Base-by-base conservation (phyloP, 306 rosid genomes). In the Luffa aegyptiaca region DNA sequence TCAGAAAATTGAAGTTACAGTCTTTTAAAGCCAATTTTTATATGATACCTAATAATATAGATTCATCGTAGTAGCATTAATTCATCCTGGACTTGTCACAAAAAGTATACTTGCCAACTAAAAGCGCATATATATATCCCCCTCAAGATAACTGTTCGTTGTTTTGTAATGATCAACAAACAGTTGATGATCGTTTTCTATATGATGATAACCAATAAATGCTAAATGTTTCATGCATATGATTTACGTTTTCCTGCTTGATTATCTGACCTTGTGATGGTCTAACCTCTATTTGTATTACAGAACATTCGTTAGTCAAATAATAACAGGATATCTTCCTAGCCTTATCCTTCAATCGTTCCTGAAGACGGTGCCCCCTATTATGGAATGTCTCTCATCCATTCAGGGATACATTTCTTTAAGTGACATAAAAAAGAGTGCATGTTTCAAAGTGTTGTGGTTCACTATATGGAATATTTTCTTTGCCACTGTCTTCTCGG, bases 311-410 rank as follows among this genome's bases (percentile, higher is more conserved):
- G 83, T 95, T 74, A 93, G 96, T 81, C 83, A 95, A 88, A 83
- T 95, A 77, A 31, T 95, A 69, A 95, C 99, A 0, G 99, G 99
- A 77, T 95, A 93, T 84, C 99, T 95, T 78, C 99, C 99, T 76
- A 93, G 97, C 52, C 94, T 95, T 62, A 90, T 95, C 83, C 99
- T 95, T 86, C 93, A 84, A 79, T 79, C 88, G 86, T 95, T 91
- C 84, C 88, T 95, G 89, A 89, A 85, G 85, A 26, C 35, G 75
- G 97, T 95, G 76, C 97, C 97, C 70, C 99, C 99, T 31, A 78
- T 84, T 78, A 95, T 95, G 99, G 80, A 80, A 85, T 90, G 88
- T 84, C 91, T 95, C 83, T 90, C 99, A 44, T 89, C 99, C 84
- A 90, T 95, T 79, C 99, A 95, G 85, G 99, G 99, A 73, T 87